Base-by-base conservation (phyloP, 345 rosid genomes). In the Arabidopsis arenosa region DNA sequence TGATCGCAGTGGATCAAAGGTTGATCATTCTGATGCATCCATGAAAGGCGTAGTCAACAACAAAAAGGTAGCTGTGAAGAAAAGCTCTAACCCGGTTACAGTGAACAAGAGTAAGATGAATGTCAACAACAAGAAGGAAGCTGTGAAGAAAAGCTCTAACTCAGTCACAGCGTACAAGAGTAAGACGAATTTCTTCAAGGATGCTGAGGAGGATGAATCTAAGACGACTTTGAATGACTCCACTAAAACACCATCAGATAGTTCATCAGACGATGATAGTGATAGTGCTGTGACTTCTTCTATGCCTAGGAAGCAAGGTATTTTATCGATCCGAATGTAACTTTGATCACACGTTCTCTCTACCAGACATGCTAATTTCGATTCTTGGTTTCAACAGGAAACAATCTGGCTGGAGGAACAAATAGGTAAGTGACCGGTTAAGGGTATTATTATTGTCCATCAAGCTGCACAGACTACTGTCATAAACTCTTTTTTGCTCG, bases 231-330 rank as follows among this genome's bases (percentile, higher is more conserved):
- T 93, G n/a, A 80, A 82, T 78, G 65, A 79, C 28, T 85, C 89
- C 74, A 84, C 88, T 51, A 82, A 83, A 84, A 72, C 95, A 60
- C 96, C 93, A 54, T 86, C 86, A 0, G 73, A 82, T 73, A 69
- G 56, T 69, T 48, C 53, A 36, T 66, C 86, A 18, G 88, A 81
- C 68, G 84, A 80, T 26, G 90, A 85, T 60, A 91, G 89, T 63
- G 81, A 80, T 47, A 91, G 89, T 63, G 81, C 80, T 47, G 80
- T 79, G 48, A 82, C 76, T 36, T 64, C 66, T 18, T 66, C 66
- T 36, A 80, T 65, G 80, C 80, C 78, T 5, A 41, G 74, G n/a
- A 65, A 56, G 72, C 83, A 73, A 84, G 93, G 98, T 90, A 88
- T 73, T 33, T 26, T 14, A 45, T 53, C 3, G 12, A 13, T 23